Percentiles rank a stretch among this genome's conserved stretches.
Conservation (phyloP, 371 early-diverging fungal genomes). For the Entomophthora muscae region DNA sequence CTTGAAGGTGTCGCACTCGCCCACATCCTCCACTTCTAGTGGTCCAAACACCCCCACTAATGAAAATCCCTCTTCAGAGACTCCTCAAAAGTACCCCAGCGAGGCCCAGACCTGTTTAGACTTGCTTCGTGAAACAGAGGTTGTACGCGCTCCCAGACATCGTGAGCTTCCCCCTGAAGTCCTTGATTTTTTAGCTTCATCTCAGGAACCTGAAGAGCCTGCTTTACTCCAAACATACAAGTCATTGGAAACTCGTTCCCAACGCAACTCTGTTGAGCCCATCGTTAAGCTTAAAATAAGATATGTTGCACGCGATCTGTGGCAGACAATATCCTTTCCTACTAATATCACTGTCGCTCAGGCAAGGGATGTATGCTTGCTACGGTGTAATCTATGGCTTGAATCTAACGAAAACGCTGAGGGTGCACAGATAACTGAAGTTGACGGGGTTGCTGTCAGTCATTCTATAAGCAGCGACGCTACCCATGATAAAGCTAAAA, state of each 20-base stretch:
- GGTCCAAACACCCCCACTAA: not conserved
- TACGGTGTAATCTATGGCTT: not conserved
- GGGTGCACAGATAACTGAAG: not conserved
- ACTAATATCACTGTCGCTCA: conserved; percentile 1
- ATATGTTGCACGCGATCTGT: conserved; percentile 6
- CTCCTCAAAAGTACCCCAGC: no score
- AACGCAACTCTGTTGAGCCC: not conserved
- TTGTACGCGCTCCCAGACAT: not conserved
- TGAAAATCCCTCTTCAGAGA: no score
- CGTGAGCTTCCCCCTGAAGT: not conserved
- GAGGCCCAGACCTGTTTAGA: no score
- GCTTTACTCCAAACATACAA: not conserved
- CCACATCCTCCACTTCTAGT: not conserved
- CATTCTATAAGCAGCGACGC: not conserved
- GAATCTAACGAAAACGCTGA: not conserved
- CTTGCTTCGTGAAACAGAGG: not conserved
- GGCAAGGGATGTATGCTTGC: conserved; percentile 2
- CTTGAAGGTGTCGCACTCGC: no score
- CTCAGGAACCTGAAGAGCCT: not conserved
- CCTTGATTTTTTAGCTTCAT: not conserved
- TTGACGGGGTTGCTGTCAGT: not conserved
- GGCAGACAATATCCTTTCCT: conserved; percentile 3
- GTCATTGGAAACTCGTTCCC: not conserved
- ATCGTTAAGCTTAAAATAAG: not conserved
- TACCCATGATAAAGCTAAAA: not conserved